Conservation (phyloP, 495 filamentous ascomycete genomes). For the Platismatia glauca region DNA sequence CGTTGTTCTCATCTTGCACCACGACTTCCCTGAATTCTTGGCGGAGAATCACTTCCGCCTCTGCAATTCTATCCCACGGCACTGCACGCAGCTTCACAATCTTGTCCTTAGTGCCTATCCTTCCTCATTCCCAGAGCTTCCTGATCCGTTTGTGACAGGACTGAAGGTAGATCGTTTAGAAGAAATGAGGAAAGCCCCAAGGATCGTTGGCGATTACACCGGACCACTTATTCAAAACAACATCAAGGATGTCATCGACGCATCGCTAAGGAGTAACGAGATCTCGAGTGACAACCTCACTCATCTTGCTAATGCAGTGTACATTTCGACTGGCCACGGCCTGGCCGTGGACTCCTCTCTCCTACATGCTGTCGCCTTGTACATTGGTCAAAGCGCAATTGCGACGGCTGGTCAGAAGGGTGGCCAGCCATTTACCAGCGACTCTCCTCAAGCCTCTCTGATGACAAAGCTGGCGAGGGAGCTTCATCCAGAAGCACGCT, state of each 20-base stretch:
- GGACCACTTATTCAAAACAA: slow-evolving; percentile 50
- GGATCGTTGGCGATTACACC: slow-evolving; percentile 52
- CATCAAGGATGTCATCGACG: slow-evolving; percentile 60
- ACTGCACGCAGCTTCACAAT: slow-evolving; percentile 84
- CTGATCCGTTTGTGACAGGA: slow-evolving; percentile 70
- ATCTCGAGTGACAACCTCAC: slow-evolving; percentile 57
- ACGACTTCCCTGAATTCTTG: slow-evolving; percentile 91
- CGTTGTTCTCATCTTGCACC: slow-evolving; percentile 74
- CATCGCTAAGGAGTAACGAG: slow-evolving; percentile 49
- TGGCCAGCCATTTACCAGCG: slow-evolving; percentile 56
- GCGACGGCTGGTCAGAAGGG: slow-evolving; percentile 47
- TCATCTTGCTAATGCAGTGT: slow-evolving; percentile 59
- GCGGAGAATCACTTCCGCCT: slow-evolving; percentile 78
- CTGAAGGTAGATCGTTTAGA: slow-evolving; percentile 75
- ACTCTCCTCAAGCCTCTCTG: slow-evolving; percentile 63
- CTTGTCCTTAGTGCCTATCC: slow-evolving; percentile 80
- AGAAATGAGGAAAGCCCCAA: slow-evolving; percentile 60
- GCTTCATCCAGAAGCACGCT: slow-evolving; percentile 67
- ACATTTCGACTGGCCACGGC: slow-evolving; percentile 30
- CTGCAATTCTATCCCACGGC: slow-evolving; percentile 73
- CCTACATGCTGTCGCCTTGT: slow-evolving; percentile 73
- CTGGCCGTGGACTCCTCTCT: slow-evolving; percentile 53
- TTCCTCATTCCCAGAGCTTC: slow-evolving; percentile 61
- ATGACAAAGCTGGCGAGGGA: slow-evolving; percentile 66
- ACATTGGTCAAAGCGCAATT: slow-evolving; percentile 67